Conservation (phyloP, 495 filamentous ascomycete genomes). For the Xylaria acuta region DNA sequence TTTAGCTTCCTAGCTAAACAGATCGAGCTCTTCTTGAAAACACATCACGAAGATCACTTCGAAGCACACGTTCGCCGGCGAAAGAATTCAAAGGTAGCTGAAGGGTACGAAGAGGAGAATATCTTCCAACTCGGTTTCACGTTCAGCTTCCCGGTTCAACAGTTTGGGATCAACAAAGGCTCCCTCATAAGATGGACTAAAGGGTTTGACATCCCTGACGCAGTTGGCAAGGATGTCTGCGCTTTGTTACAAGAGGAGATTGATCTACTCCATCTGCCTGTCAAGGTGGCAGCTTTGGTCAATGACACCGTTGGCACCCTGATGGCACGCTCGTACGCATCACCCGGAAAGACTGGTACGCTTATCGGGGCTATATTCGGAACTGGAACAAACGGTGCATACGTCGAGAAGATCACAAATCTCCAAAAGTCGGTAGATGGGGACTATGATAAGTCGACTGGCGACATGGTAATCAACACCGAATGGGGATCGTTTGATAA, state of each 20-base stretch:
- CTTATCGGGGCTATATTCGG: constrained; percentile 92
- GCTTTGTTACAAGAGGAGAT: constrained; percentile 89
- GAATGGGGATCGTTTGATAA: constrained; percentile 99
- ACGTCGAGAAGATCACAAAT: constrained; percentile 76
- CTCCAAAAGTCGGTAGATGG: constrained; percentile 70
- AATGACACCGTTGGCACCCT: constrained; percentile 98
- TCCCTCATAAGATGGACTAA: constrained; percentile 96
- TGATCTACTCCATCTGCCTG: constrained; percentile 83
- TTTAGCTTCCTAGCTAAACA: constrained; percentile 94
- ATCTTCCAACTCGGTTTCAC: constrained; percentile 94
- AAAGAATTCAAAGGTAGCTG: constrained; percentile 57
- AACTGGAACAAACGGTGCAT: constrained; percentile 94
- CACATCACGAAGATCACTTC: constrained; percentile 91
- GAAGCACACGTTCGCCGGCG: constrained; percentile 68
- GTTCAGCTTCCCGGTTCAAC: constrained; percentile 96
- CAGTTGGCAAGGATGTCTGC: constrained; percentile 93
- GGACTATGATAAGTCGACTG: constrained; percentile 80
- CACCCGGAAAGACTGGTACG: constrained; percentile 84
- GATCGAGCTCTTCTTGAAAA: constrained; percentile 83
- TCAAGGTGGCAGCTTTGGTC: constrained; percentile 91
- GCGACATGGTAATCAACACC: constrained; percentile 96
- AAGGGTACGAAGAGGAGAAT: constrained; percentile 67
- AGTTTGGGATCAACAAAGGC: constrained; percentile 91
- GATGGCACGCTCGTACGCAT: constrained; percentile 96
- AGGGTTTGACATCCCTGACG: constrained; percentile 93